Conservation (phyloP, 2,329 filamentous ascomycete species). For the Waltergamsia citrina region DNA sequence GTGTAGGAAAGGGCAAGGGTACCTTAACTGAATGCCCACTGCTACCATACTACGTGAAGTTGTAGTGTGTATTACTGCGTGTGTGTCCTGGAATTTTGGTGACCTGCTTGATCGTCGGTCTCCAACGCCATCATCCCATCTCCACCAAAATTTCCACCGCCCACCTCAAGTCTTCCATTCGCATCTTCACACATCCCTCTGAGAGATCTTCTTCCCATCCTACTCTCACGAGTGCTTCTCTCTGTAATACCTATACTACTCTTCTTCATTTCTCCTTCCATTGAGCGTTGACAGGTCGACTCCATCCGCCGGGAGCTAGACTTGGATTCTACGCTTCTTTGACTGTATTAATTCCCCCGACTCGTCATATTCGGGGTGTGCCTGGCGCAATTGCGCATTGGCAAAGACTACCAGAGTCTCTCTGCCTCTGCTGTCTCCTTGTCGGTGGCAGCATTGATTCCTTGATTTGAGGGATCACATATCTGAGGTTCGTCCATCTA, state of each 20-base stretch:
- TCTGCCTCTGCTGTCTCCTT: background rate
- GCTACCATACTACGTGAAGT: background rate
- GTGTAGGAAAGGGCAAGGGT: too few species aligned
- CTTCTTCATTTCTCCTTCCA: background rate
- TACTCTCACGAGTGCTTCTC: conserved; percentile 6
- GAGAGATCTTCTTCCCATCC: conserved; percentile 5
- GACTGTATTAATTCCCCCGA: conserved; percentile 6
- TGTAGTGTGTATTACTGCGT: background rate
- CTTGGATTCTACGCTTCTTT: conserved; percentile 2
- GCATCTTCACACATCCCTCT: conserved; percentile 4
- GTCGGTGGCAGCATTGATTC: background rate
- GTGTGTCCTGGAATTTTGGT: background rate
- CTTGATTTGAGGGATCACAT: background rate
- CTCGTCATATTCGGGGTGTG: conserved; percentile 3
- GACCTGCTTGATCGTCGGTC: background rate
- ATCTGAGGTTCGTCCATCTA: too few species aligned
- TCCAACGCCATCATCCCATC: conserved; percentile 1
- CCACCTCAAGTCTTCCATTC: conserved; percentile 3
- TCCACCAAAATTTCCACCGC: conserved; percentile 5
- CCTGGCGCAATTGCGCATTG: conserved; percentile 4
- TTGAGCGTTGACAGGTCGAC: background rate
- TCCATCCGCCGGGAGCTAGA: conserved; percentile 1
- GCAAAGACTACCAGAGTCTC: background rate
- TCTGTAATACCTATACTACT: conserved; percentile 1
- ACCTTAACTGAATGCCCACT: too few species aligned